Evolutionary conservation across 805 yeast genomes (phyloP).

Genomic region (Saturnispora sanitii): DNA sequence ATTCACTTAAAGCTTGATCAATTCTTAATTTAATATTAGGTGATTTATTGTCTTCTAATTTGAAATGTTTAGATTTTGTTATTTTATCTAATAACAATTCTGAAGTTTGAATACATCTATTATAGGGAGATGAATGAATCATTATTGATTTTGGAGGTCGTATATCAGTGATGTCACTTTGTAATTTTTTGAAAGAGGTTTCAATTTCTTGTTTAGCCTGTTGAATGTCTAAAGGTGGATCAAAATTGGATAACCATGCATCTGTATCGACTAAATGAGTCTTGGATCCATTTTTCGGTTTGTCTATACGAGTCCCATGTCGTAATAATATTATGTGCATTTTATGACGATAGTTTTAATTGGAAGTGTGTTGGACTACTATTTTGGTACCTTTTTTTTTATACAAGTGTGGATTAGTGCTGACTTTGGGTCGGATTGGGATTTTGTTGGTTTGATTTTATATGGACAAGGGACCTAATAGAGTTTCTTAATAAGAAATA

Average conservation of each 20-base stretch:
- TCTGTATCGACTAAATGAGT: constrained; percentile 15
- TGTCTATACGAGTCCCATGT: constrained; percentile 27
- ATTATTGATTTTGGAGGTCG: constrained; percentile 15
- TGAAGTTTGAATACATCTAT: constrained; percentile 35
- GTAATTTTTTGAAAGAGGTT: constrained; percentile 20
- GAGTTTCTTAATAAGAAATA: neutral
- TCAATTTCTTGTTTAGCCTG: constrained; percentile 22
- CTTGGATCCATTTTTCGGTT: constrained; percentile 13
- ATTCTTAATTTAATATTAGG: constrained; percentile 23
- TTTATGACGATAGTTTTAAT: neutral
- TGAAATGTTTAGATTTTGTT: constrained; percentile 5
- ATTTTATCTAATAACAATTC: constrained; percentile 22
- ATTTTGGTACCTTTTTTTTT: neutral
- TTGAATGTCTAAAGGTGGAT: constrained; percentile 26
- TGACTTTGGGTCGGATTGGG: too few species aligned
- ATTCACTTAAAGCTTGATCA: constrained; percentile 35
- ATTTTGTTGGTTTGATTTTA: too few species aligned
- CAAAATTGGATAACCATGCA: constrained; percentile 28
- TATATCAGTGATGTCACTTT: constrained; percentile 16
- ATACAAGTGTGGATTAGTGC: too few species aligned
- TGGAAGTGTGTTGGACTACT: neutral
- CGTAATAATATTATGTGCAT: constrained; percentile 28
- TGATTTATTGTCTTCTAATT: constrained; percentile 1
- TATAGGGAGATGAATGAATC: constrained; percentile 35
- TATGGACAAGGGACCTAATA: too few species aligned